These are phyloP conservation scores for Scenedesmus sp. DNA, from an alignment of 163 green algal species.

Conservation along the genomic window DNA sequence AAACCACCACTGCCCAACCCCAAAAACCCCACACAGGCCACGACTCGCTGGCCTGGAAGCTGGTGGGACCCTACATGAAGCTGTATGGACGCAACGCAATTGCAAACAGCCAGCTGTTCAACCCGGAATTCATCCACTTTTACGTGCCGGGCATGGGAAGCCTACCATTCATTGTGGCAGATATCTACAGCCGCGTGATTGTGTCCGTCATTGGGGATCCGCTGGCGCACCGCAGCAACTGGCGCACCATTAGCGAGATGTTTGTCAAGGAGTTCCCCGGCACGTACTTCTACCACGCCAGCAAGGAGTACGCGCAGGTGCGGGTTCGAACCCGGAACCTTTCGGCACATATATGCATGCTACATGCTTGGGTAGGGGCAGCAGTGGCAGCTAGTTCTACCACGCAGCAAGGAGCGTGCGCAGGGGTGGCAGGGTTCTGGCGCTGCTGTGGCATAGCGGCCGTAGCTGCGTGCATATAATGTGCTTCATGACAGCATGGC, in stretches of 20 bases:
- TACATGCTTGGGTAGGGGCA: not conserved
- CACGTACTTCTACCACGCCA: constrained; percentile 41
- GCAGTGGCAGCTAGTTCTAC: not conserved
- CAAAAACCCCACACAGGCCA: not conserved
- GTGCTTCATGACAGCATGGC: too few species aligned
- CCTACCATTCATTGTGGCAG: constrained; percentile 16
- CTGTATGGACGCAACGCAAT: constrained; percentile 43
- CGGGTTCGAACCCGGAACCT: too few species aligned
- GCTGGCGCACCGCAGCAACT: constrained; percentile 1
- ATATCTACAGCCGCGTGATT: constrained; percentile 40
- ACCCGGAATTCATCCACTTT: constrained; percentile 54
- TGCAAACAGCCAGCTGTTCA: constrained; percentile 41
- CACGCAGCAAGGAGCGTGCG: not conserved
- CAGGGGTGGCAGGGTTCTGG: not conserved
- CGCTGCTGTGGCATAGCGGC: too few species aligned
- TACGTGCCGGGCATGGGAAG: constrained; percentile 44
- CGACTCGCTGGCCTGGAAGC: constrained; percentile 37
- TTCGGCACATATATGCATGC: too few species aligned
- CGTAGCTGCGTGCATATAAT: too few species aligned
- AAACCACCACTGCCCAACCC: not conserved
- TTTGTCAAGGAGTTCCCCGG: constrained; percentile 25
- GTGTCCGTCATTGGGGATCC: constrained; percentile 41
- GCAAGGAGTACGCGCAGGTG: constrained; percentile 13
- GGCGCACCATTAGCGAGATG: constrained; percentile 8
- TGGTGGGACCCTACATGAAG: constrained; percentile 48